Base-by-base conservation (phyloP, 805 yeast species). In the Saturnispora ahearnii region DNA sequence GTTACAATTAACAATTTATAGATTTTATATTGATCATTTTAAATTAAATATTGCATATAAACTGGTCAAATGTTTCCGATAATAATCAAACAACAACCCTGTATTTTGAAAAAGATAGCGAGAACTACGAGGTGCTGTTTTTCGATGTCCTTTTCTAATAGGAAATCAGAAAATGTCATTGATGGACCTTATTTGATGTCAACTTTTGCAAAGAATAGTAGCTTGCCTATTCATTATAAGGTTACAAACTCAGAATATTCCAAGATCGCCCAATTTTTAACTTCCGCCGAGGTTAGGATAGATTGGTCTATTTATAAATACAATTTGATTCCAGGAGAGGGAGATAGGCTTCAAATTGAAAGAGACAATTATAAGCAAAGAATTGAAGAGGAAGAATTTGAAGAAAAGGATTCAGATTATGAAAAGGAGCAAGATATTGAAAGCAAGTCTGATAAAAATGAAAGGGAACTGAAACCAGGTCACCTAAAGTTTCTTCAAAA, bases 241-340 rank as follows among this genome's bases (percentile, higher is more conserved):
- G 47, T 62, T 1, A 37, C 44, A 1, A 48, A 46, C 8, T 24
- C 28, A 5, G 49, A 59, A 29, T 33, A 41, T 6, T 21, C 53
- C 1, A 49, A 44, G 38, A 41, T 60, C 0, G 67, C 66, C 45
- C 63, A 63, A n/a, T 70, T 76, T 54, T 79, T 82, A 59, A 73
- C 75, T 51, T 60, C 61, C 2, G 67, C 81, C 0, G 66, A 66
- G 18, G 70, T 77, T 2, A 61, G 63, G 22, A 68, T 78, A 40
- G 86, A 82, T 55, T 83, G 89, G 88, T 74, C 83, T 13, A 68
- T 76, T 21, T 74, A 72, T 6, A 62, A 67, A 5, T 81, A 75
- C 52, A 55, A 65, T 11, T 76, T 78, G 21, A 78, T 84, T 4
- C 91, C 88, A 0, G 83, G 79, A 33, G 73, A 78, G 40, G 59